phyloP scores from a whole-genome alignment of 257 asterid genomes.

The Rehmannia glutinosa region DNA sequence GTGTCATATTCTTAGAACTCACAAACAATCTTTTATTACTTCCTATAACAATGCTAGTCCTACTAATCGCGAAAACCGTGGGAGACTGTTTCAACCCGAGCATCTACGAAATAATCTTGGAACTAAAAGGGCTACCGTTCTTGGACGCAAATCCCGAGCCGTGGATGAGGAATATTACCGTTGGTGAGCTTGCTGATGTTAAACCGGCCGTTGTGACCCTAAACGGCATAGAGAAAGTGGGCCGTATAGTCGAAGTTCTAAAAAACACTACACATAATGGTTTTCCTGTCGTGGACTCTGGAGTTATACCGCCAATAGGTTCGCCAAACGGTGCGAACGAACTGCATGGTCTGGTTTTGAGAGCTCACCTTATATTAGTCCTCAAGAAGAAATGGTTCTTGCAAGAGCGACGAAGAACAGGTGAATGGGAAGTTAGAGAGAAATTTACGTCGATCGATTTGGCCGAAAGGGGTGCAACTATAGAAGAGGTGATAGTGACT shows the following conservation, averaged over 20 bases:
- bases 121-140: conserved; percentile 90
- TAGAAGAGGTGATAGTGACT: conserved; percentile 59
- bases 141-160: conserved; percentile 87
- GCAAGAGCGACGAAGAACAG: conserved; percentile 55
- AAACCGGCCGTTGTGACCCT: conserved; percentile 66
- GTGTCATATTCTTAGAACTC: conserved; percentile 92
- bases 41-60: conserved; percentile 84
- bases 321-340: conserved; percentile 56
- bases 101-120: conserved; percentile 81
- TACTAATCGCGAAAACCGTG: conserved; percentile 72
- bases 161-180: conserved; percentile 94
- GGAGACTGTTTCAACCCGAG: conserved; percentile 96
- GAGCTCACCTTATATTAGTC: conserved; percentile 74
- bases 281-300: conserved; percentile 68
- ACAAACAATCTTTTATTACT: conserved; percentile 88
- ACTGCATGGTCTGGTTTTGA: conserved; percentile 66
- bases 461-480: conserved; percentile 62
- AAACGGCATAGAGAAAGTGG: conserved; percentile 72
- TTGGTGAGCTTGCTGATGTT: conserved; percentile 69
- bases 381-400: conserved; percentile 86
- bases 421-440: conserved; percentile 81
- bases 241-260: conserved; percentile 64
- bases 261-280: conserved; percentile 81
- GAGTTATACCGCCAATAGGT: conserved; percentile 32
- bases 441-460: conserved; percentile 68